Evolutionary conservation across 2,329 filamentous ascomycete genomes (phyloP).

Genomic region (Claviceps quebecensis): DNA sequence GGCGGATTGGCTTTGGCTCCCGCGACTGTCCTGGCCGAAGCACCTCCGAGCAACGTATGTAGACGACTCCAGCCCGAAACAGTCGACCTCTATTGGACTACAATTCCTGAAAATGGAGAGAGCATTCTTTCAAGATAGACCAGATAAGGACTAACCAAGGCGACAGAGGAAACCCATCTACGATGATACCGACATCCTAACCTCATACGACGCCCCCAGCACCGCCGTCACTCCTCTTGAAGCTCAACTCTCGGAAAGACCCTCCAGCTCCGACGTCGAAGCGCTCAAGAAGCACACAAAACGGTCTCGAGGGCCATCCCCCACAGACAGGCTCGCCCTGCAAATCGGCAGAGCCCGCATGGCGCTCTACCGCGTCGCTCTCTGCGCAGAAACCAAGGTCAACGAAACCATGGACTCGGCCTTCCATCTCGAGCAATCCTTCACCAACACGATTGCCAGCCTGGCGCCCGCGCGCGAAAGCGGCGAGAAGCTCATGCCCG

Average conservation of each 20-base stretch:
- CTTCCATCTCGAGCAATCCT: conserved; percentile 74
- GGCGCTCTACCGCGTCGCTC: conserved; percentile 63
- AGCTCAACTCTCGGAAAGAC: conserved; percentile 11
- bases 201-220: conserved; percentile 13
- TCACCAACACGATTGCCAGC: conserved; percentile 78
- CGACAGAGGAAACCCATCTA: conserved; percentile 59
- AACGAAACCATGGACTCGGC: conserved; percentile 70
- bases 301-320: conserved; percentile 45
- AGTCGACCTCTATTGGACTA: not conserved
- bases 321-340: conserved; percentile 75
- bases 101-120: too few species aligned
- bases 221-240: conserved; percentile 13
- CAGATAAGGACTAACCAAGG: not conserved
- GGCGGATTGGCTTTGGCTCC: conserved; percentile 34
- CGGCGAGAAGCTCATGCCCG: conserved; percentile 80
- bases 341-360: conserved; percentile 72
- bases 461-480: conserved; percentile 75
- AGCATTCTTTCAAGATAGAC: too few species aligned
- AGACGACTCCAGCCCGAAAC: too few species aligned
- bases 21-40: conserved; percentile 37
- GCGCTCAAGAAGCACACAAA: conserved; percentile 15
- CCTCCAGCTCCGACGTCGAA: conserved; percentile 14
- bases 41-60: conserved; percentile 24
- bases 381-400: conserved; percentile 63
- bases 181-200: conserved; percentile 47